These are phyloP conservation scores for Astrephomene gubernaculifera DNA, from an alignment of 139 green algal species.

Conservation along the genomic window DNA sequence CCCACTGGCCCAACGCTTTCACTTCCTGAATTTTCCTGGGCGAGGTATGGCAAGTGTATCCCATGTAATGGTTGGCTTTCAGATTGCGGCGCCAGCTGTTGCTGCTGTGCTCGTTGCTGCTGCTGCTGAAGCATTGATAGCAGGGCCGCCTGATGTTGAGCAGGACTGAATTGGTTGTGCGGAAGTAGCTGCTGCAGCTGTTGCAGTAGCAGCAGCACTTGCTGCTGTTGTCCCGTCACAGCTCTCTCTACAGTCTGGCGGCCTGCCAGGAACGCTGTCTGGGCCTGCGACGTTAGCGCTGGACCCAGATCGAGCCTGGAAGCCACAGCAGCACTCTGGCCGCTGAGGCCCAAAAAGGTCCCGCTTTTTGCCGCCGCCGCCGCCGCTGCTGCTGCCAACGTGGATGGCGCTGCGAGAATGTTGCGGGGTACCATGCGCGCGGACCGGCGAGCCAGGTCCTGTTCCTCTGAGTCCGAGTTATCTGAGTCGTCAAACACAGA, in stretches of 20 bases:
- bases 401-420: background rate
- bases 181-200: too few relatives aligned
- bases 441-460: background rate
- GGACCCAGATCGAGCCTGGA: too few relatives aligned
- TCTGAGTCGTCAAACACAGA: conserved; percentile 7
- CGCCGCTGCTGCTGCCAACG: background rate
- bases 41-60: too few relatives aligned
- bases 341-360: background rate
- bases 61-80: too few relatives aligned
- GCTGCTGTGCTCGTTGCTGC: too few relatives aligned
- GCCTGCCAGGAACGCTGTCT: too few relatives aligned
- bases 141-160: background rate
- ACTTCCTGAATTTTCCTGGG: too few relatives aligned
- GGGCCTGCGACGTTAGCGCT: too few relatives aligned
- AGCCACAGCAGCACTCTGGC: background rate
- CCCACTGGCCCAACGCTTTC: too few relatives aligned
- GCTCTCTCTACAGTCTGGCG: too few relatives aligned
- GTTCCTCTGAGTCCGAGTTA: background rate
- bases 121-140: too few relatives aligned
- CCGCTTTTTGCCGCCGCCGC: background rate
- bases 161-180: too few relatives aligned
- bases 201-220: background rate
- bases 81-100: background rate
- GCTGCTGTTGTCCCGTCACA: background rate
- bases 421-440: conserved; percentile 30